These are phyloP conservation scores for Entomophthora muscae DNA, from an alignment of 371 early-diverging fungal genomes.

Conservation along the genomic window DNA sequence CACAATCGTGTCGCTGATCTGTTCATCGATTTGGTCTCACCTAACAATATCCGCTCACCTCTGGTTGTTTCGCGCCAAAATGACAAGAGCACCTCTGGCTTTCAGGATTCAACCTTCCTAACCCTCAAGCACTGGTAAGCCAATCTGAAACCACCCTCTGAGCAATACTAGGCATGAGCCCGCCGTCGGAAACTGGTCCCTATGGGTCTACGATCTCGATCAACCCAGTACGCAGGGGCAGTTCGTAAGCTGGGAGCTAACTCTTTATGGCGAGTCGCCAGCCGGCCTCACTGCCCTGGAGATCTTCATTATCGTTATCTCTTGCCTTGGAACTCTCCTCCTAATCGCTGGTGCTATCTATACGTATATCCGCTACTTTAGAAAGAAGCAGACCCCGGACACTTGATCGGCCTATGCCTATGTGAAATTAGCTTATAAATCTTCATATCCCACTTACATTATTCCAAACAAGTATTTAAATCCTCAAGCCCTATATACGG, in stretches of 20 bases:
- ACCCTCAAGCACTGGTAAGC: slow-evolving; percentile 61
- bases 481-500: no score
- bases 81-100: slow-evolving; percentile 54
- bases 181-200: not conserved
- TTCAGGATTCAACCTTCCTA: slow-evolving; percentile 89
- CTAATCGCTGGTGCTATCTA: not conserved
- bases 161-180: not conserved
- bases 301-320: not conserved
- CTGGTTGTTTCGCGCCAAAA: slow-evolving; percentile 41
- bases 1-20: slow-evolving; percentile 72
- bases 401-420: no score
- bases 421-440: no score
- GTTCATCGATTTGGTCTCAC: slow-evolving; percentile 52
- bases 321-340: not conserved
- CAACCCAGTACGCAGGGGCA: not conserved
- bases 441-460: no score
- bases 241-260: not conserved
- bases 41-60: slow-evolving; percentile 37
- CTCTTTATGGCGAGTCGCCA: not conserved
- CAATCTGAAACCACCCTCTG: not conserved
- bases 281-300: not conserved
- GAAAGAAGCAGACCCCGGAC: no score
- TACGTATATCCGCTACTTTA: not conserved
- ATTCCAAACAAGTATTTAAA: no score
- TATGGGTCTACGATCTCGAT: not conserved